phyloP scores from a whole-genome alignment of 495 filamentous ascomycete genomes.

The Zalerion maritima region DNA sequence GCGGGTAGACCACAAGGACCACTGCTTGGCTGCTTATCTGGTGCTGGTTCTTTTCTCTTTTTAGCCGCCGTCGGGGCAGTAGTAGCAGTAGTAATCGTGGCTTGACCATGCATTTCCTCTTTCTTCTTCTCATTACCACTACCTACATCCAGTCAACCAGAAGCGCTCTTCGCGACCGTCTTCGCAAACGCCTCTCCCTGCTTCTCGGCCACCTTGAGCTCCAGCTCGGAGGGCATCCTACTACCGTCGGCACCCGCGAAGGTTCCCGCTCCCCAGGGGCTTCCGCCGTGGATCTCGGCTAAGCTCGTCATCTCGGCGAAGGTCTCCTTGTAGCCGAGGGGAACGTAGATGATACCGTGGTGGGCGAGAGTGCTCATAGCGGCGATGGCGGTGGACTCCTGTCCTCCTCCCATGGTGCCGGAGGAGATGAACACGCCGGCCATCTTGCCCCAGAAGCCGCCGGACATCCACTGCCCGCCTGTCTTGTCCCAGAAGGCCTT shows the following conservation, averaged over 20 bases:
- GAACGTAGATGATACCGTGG: conserved; percentile 92
- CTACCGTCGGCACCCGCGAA: conserved; percentile 70
- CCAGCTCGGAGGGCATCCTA: conserved; percentile 57
- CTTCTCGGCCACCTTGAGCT: conserved; percentile 60
- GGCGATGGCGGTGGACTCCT: conserved; percentile 75
- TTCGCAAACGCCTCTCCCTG: conserved; percentile 86
- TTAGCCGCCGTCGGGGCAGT: conserved; percentile 11
- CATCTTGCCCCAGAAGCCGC: conserved; percentile 78
- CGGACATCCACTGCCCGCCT: conserved; percentile 54
- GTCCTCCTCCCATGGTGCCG: conserved; percentile 70
- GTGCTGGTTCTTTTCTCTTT: conserved; percentile 10
- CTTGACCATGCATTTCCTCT: conserved; percentile 12
- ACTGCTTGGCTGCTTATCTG: conserved; percentile 25
- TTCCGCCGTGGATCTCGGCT: conserved; percentile 67
- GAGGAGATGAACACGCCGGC: conserved; percentile 86
- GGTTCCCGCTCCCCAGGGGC: conserved; percentile 89
- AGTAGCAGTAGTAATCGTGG: conserved; percentile 10
- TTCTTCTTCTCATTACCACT: conserved; percentile 22
- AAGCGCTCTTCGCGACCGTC: conserved; percentile 54
- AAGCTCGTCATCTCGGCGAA: conserved; percentile 56
- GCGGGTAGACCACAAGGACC: conserved; percentile 59
- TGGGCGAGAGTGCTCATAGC: conserved; percentile 80
- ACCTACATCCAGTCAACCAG: conserved; percentile 83
- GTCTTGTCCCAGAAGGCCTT: conserved; percentile 82
- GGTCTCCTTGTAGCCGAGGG: conserved; percentile 76